Conservation (phyloP, 257 asterid genomes). For the Linderniella brevidens region DNA sequence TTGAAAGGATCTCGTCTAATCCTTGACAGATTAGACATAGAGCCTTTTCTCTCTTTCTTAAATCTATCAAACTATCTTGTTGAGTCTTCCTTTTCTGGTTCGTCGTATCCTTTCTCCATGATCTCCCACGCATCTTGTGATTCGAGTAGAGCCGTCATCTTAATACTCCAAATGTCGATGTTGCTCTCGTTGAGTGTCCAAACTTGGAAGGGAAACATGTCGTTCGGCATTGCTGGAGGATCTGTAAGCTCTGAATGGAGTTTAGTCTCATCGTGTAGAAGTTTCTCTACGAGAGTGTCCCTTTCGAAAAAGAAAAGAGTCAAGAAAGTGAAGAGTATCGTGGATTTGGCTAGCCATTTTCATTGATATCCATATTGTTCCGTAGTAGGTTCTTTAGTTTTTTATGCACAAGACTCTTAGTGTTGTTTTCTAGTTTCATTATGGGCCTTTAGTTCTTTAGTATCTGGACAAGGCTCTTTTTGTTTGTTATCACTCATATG, state of each 20-base stretch:
- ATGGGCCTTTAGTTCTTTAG: no score
- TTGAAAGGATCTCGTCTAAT: neutral
- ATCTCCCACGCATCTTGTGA: neutral
- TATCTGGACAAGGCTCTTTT: no score
- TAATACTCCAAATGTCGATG: neutral
- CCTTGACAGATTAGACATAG: neutral
- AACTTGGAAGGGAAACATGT: constrained; percentile 1
- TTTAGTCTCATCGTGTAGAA: no score
- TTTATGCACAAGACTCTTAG: no score
- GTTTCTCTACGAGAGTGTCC: no score
- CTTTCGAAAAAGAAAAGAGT: no score
- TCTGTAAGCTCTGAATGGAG: neutral
- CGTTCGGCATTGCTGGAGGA: neutral
- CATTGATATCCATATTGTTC: no score
- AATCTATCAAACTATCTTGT: neutral
- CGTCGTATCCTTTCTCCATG: neutral
- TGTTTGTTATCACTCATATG: no score
- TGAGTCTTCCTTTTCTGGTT: neutral
- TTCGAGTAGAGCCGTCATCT: neutral
- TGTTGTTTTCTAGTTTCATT: no score
- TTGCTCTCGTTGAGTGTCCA: constrained; percentile 1
- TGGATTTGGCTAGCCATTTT: no score
- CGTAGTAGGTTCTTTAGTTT: no score
- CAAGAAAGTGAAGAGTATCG: no score
- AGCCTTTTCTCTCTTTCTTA: neutral